Conservation (phyloP, 176 grass and related monocot species). For the Bolboschoenus planiculmis region DNA sequence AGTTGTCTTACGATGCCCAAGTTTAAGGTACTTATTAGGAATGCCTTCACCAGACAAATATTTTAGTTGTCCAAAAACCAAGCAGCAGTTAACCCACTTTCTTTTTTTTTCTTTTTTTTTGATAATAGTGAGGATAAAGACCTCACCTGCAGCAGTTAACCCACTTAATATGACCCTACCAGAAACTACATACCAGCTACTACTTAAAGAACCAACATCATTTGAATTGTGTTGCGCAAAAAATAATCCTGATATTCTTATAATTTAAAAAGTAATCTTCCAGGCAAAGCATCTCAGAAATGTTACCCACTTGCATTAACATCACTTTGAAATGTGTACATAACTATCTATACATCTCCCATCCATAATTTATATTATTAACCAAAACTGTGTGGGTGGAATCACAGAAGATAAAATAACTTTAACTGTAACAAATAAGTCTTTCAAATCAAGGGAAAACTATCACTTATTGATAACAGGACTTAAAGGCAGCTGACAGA, state of each 20-base stretch:
- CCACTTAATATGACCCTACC: neutral
- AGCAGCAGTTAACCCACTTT: neutral
- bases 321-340: conserved; percentile 3
- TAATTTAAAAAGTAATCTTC: neutral
- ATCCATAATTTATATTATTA: neutral
- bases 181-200: neutral
- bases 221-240: neutral
- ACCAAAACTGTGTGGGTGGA: neutral
- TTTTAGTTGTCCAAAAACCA: neutral
- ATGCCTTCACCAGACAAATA: neutral
- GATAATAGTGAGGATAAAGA: too few relatives aligned
- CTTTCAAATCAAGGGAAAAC: neutral
- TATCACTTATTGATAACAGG: neutral
- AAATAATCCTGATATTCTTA: neutral
- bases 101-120: too few relatives aligned
- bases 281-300: neutral
- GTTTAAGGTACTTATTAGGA: neutral
- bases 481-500: neutral
- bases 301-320: neutral
- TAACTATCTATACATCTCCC: neutral
- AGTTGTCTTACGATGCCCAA: neutral
- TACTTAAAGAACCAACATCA: neutral
- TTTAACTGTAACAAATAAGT: neutral
- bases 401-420: neutral
- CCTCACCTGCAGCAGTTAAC: too few relatives aligned